These are phyloP conservation scores for Didymella pinodella DNA, from an alignment of 2,329 filamentous ascomycete species.

Conservation along the genomic window DNA sequence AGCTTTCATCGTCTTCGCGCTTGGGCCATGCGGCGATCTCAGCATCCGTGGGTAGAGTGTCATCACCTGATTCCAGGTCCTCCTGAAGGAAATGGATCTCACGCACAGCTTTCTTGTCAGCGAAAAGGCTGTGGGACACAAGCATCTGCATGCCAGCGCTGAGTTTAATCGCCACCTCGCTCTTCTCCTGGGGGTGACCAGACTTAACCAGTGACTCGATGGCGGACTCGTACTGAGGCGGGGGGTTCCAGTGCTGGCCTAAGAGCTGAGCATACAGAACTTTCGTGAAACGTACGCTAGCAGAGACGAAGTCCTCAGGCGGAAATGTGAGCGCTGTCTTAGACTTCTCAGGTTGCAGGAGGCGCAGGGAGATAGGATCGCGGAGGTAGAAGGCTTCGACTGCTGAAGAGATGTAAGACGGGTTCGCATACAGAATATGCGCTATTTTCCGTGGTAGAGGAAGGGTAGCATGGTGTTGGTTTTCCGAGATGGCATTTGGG, in stretches of 20 bases:
- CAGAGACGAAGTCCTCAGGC: conserved; percentile 78
- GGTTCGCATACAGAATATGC: conserved; percentile 76
- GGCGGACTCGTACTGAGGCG: conserved; percentile 64
- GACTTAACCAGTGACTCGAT: conserved; percentile 44
- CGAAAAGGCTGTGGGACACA: conserved; percentile 70
- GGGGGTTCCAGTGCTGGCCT: conserved; percentile 78
- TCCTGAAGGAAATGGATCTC: conserved; percentile 80
- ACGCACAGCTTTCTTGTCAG: conserved; percentile 72
- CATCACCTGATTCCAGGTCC: conserved; percentile 76
- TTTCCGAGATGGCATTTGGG: conserved; percentile 75
- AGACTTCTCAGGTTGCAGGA: conserved; percentile 64
- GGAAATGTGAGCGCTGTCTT: conserved; percentile 67
- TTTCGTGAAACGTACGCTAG: conserved; percentile 84
- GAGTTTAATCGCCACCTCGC: conserved; percentile 86
- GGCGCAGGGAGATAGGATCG: conserved; percentile 77
- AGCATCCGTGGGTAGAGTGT: conserved; percentile 71
- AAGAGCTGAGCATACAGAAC: conserved; percentile 90
- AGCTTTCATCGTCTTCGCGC: conserved; percentile 83
- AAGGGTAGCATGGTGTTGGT: conserved; percentile 77
- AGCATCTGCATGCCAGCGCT: conserved; percentile 92
- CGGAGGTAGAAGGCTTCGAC: conserved; percentile 93
- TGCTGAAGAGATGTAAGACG: conserved; percentile 79
- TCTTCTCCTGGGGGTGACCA: conserved; percentile 49
- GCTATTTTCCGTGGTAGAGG: conserved; percentile 84
- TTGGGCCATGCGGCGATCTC: conserved; percentile 77